Conservation (phyloP, 2,329 filamentous ascomycete species). For the Ascochyta pisi region DNA sequence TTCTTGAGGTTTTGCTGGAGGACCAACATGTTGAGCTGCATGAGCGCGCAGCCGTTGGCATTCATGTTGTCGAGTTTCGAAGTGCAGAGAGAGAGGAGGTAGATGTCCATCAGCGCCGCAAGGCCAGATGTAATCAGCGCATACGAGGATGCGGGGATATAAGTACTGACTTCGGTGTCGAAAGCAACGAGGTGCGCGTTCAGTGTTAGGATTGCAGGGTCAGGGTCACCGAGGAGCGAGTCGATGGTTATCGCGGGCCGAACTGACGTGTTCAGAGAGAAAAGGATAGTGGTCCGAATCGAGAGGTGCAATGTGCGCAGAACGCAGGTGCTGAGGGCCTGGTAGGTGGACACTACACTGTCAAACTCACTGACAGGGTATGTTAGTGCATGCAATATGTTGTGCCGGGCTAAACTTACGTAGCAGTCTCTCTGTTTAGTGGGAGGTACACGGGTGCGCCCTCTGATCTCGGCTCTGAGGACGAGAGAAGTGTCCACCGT, state of each 20-base stretch:
- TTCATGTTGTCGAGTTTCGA: slow-evolving; percentile 84
- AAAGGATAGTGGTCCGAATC: slow-evolving; percentile 82
- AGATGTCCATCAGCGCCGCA: slow-evolving; percentile 77
- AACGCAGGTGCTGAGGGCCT: slow-evolving; percentile 77
- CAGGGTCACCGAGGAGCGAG: slow-evolving; percentile 77
- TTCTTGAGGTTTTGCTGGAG: slow-evolving; percentile 97
- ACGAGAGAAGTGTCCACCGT: slow-evolving; percentile 81
- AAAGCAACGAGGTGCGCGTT: slow-evolving; percentile 86
- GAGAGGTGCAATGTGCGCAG: slow-evolving; percentile 89
- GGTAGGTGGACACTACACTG: slow-evolving; percentile 81
- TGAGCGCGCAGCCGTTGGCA: slow-evolving; percentile 77
- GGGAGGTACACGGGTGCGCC: slow-evolving; percentile 81
- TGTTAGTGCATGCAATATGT: slow-evolving; percentile 13
- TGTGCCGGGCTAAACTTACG: slow-evolving; percentile 58
- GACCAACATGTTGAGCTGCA: slow-evolving; percentile 93
- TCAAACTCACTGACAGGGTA: slow-evolving; percentile 73
- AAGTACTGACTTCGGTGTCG: slow-evolving; percentile 79
- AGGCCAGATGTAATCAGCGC: slow-evolving; percentile 79
- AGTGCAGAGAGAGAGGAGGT: slow-evolving; percentile 70
- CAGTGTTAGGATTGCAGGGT: slow-evolving; percentile 79
- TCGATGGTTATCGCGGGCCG: slow-evolving; percentile 61
- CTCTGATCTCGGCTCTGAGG: slow-evolving; percentile 54
- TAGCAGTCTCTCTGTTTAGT: slow-evolving; percentile 82
- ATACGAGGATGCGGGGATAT: slow-evolving; percentile 72
- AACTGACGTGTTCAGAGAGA: slow-evolving; percentile 71